These are phyloP conservation scores for Hirschfeldia incana DNA, from an alignment of 345 rosid species.

Conservation along the genomic window DNA sequence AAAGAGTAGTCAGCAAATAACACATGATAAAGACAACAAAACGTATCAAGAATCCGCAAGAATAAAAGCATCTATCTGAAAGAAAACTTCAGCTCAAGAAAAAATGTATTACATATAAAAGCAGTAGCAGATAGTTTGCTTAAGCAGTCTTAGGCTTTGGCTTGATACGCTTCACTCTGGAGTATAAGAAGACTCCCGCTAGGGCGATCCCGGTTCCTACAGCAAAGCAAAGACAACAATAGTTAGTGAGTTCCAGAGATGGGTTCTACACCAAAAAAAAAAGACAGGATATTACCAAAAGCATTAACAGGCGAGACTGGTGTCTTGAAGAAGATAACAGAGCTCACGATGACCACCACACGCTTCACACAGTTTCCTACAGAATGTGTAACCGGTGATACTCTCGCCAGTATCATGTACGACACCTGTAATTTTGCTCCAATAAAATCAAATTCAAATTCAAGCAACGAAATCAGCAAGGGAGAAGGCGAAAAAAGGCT, in stretches of 20 bases:
- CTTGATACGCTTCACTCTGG: conserved; percentile 92
- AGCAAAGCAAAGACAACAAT: conserved; percentile 16
- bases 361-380: conserved; percentile 99
- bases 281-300: conserved; percentile 54
- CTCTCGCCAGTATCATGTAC: conserved; percentile 92
- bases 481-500: conserved; percentile 6
- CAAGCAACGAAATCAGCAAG: not conserved
- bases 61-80: conserved; percentile 30
- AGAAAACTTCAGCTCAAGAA: conserved; percentile 24
- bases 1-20: not conserved
- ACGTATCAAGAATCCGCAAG: conserved; percentile 24
- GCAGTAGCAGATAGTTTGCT: conserved; percentile 21
- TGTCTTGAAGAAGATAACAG: conserved; percentile 82
- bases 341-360: conserved; percentile 99
- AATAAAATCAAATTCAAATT: not conserved
- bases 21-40: not conserved
- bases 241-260: conserved; percentile 13
- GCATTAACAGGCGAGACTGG: conserved; percentile 85
- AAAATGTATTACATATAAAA: conserved; percentile 1
- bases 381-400: conserved; percentile 96
- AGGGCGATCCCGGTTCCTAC: conserved; percentile 95
- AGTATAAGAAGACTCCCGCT: conserved; percentile 92
- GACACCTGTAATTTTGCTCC: conserved; percentile 64
- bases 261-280: not conserved
- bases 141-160: conserved; percentile 79